Percentiles rank a stretch among this genome's conserved stretches.
phyloP scores from a whole-genome alignment of 2,329 filamentous ascomycete genomes.

The Scolecobasidium constrictum region DNA sequence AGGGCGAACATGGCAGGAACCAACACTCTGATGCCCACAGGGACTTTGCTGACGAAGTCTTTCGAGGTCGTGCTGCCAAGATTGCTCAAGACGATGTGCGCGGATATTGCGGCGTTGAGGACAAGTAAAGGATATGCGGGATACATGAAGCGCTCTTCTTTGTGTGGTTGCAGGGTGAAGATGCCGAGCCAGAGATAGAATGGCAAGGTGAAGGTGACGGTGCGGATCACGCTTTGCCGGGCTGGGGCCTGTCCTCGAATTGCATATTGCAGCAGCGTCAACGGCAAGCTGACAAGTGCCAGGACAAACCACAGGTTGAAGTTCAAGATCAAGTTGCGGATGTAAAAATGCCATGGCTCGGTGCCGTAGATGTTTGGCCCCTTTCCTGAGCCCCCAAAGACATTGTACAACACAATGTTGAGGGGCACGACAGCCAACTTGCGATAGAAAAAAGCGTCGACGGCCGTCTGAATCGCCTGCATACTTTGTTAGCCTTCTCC shows the following conservation, averaged over 20 bases:
- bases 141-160: conserved; percentile 98
- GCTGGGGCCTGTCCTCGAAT: conserved; percentile 36
- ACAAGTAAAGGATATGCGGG: conserved; percentile 85
- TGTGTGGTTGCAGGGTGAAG: conserved; percentile 88
- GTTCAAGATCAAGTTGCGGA: conserved; percentile 82
- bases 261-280: conserved; percentile 64
- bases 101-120: conserved; percentile 73
- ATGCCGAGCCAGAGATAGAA: conserved; percentile 94
- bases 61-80: conserved; percentile 61
- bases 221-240: conserved; percentile 59
- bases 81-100: conserved; percentile 69
- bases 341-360: conserved; percentile 94
- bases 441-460: conserved; percentile 81
- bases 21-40: conserved; percentile 60
- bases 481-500: neutral
- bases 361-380: conserved; percentile 91
- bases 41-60: conserved; percentile 58
- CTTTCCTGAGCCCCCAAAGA: conserved; percentile 66
- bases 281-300: conserved; percentile 60
- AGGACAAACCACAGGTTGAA: conserved; percentile 92
- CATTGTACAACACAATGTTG: conserved; percentile 94
- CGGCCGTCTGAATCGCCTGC: conserved; percentile 50
- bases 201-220: conserved; percentile 65
- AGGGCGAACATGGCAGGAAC: conserved; percentile 51
- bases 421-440: conserved; percentile 67